A percentile compares a stretch with the other conserved stretches of the same genome.
These are phyloP conservation scores for Microbotryum scabiosae DNA, from an alignment of 1,284 basidiomycete species.

Conservation along the genomic window DNA sequence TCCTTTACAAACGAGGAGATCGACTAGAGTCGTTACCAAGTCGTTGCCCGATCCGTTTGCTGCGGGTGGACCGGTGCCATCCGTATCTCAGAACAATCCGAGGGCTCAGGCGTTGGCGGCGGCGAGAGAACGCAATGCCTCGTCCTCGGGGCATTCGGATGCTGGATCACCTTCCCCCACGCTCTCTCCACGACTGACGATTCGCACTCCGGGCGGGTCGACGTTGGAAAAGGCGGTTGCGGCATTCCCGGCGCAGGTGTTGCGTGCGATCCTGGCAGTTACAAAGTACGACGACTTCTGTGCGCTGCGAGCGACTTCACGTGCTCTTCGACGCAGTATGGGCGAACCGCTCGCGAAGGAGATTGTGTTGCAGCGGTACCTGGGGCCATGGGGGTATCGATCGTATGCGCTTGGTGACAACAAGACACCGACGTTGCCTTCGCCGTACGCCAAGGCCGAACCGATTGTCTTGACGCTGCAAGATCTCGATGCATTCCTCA, in stretches of 20 bases:
- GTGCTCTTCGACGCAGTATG: not conserved
- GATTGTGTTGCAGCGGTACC: slow-evolving; percentile 30
- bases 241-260: not conserved
- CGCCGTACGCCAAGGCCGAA: not conserved
- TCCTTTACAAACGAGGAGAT: no score
- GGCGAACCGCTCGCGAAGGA: slow-evolving; percentile 16
- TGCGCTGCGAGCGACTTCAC: slow-evolving; percentile 15
- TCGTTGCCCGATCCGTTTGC: no score
- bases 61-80: no score
- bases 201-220: not conserved
- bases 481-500: slow-evolving; percentile 67
- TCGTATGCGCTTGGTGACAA: not conserved
- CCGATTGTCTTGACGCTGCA: slow-evolving; percentile 49
- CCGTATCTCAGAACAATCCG: no score
- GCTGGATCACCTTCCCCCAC: not conserved
- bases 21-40: no score
- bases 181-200: not conserved
- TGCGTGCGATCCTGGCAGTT: slow-evolving; percentile 11
- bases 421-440: not conserved
- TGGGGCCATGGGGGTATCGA: slow-evolving; percentile 28
- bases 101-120: no score
- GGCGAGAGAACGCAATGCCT: no score
- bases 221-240: slow-evolving; percentile 18
- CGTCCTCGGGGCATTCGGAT: no score
- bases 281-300: slow-evolving; percentile 11